Evolutionary conservation across 495 filamentous ascomycete species (phyloP).

Genomic region (Aspergillus cristatus): DNA sequence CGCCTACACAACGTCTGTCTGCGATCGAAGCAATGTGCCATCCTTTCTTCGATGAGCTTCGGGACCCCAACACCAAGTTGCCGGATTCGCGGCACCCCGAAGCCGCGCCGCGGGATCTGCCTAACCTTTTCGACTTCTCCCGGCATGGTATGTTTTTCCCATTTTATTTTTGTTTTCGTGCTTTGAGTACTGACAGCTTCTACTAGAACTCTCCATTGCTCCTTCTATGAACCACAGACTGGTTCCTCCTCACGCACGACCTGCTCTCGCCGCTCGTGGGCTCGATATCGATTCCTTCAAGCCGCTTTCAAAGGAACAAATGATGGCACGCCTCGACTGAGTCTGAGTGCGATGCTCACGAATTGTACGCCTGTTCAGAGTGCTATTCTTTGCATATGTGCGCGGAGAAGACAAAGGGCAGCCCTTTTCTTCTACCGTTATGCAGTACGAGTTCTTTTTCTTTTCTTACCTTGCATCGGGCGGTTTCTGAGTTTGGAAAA

Average conservation of each 20-base stretch:
- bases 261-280: slow-evolving; percentile 62
- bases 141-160: slow-evolving; percentile 64
- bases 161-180: slow-evolving; percentile 1
- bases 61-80: slow-evolving; percentile 76
- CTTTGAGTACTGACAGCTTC: slow-evolving; percentile 1
- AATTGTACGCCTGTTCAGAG: slow-evolving; percentile 30
- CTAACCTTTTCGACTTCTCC: slow-evolving; percentile 85
- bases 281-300: slow-evolving; percentile 92
- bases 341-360: slow-evolving; percentile 26
- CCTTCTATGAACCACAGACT: slow-evolving; percentile 79
- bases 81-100: slow-evolving; percentile 89
- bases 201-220: slow-evolving; percentile 90
- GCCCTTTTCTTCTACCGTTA: slow-evolving; percentile 15
- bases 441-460: slow-evolving; percentile 25
- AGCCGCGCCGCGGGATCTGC: slow-evolving; percentile 67
- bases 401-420: slow-evolving; percentile 7
- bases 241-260: slow-evolving; percentile 72
- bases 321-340: slow-evolving; percentile 98
- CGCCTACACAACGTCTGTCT: slow-evolving; percentile 86
- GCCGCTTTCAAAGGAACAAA: slow-evolving; percentile 83
- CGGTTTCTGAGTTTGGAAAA: slow-evolving; percentile 21
- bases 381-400: slow-evolving; percentile 20
- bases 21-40: slow-evolving; percentile 97
- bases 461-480: slow-evolving; percentile 26
- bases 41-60: slow-evolving; percentile 95